Evolutionary conservation across 164 flowering plant genomes (phyloP), one percentile per base, ranked within the genome.

Genomic region (Sedum album): DNA sequence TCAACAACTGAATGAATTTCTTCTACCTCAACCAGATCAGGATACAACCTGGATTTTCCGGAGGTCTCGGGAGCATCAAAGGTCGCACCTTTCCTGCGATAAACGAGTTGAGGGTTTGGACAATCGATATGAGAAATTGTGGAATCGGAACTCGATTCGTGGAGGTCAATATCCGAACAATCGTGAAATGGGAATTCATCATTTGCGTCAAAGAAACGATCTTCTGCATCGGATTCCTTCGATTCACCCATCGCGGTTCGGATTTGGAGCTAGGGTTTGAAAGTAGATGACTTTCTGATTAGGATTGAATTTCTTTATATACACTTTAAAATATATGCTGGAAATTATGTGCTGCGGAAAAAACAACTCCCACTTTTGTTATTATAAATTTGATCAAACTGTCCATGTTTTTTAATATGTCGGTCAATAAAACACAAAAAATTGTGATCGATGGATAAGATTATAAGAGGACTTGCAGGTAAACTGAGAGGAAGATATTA

Each of bases 181-280:
- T 83, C 85, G 66, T 57, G 60, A 67, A 77, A 76, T 13, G 83
- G 79, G 53, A 82, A 80, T 3, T 78, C 60, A 21, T 53, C 2
- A 53, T 9, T 21, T 53, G 60, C 60, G 60, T 53, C 28, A 21
- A 53, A 21, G 60, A 53, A 53, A 13, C 60, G 23, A 53, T 53
- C 60, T 23, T 53, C 60, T 21, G 60, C 60, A 23, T 53, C 60
- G 3, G 1, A 6, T 21, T 53, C 28, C 60, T 21, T 53, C 28
- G 23, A 53, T 23, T 23, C 30, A 18, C n/a, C 53, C 53, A 48
- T 21, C 14, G 57, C 28, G 49, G 17, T 51, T 51, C 57, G 21
- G 31, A 55, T 9, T 11, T 11, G n/a, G 4, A 26, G 20, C 9
- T 55, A 53, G 60, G 60, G 61, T 21, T 55, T 3, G 18, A 55